Evolutionary conservation across 768 basidiomycete genomes (phyloP).

Genomic region (Lentinus brumalis): DNA sequence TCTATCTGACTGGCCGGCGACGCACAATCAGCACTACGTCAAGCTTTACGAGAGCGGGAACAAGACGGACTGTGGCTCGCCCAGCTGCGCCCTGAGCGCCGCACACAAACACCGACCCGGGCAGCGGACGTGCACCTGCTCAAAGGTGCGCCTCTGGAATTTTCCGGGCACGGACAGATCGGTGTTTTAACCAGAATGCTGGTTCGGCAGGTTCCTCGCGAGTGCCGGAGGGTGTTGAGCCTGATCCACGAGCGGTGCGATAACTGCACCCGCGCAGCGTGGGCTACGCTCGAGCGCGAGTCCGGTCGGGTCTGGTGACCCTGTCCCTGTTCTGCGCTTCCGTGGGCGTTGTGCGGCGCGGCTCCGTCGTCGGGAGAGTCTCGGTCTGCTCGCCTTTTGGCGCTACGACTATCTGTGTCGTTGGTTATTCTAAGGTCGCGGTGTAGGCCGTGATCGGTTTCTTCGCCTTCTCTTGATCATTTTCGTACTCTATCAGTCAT

Average conservation of each 20-base stretch:
- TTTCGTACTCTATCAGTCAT: neutral
- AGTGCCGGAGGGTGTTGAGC: slow-evolving; percentile 29
- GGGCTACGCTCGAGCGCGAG: slow-evolving; percentile 29
- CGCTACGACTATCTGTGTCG: neutral
- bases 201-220: slow-evolving; percentile 23
- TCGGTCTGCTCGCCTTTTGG: neutral
- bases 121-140: slow-evolving; percentile 26
- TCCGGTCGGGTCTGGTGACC: slow-evolving; percentile 24
- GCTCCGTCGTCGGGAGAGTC: neutral
- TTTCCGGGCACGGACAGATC: neutral
- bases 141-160: slow-evolving; percentile 16
- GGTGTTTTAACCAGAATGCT: neutral
- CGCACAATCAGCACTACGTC: slow-evolving; percentile 27
- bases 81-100: slow-evolving; percentile 27
- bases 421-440: neutral
- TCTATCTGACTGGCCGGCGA: neutral
- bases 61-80: slow-evolving; percentile 30
- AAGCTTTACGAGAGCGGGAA: slow-evolving; percentile 33
- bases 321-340: neutral
- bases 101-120: slow-evolving; percentile 28
- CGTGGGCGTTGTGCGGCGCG: neutral
- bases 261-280: slow-evolving; percentile 26
- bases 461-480: neutral
- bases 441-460: neutral
- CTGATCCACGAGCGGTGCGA: slow-evolving; percentile 31